Conservation (phyloP, 345 rosid species). For the Boechera divaricarpa region DNA sequence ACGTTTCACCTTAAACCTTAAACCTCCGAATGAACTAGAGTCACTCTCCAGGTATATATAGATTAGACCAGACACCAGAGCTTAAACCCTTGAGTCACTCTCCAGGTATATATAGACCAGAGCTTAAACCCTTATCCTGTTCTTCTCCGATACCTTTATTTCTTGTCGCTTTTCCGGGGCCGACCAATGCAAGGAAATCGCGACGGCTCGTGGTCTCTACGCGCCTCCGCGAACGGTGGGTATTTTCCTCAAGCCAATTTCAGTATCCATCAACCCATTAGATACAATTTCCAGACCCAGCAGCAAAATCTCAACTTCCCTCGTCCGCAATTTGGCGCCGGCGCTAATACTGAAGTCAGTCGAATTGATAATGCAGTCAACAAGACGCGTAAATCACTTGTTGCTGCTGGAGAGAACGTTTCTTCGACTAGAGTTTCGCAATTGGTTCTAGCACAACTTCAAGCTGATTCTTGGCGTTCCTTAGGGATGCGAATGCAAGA, state of each 20-base stretch:
- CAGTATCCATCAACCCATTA: constrained; percentile 33
- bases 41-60: not conserved
- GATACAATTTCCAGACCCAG: constrained; percentile 38
- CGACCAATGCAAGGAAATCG: constrained; percentile 35
- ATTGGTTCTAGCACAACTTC: constrained; percentile 49
- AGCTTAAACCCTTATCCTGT: constrained; percentile 13
- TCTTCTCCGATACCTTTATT: not conserved
- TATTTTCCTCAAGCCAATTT: constrained; percentile 38
- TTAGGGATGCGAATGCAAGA: constrained; percentile 71
- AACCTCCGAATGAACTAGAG: not conserved
- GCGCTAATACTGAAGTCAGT: constrained; percentile 24
- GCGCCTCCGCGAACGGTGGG: constrained; percentile 14
- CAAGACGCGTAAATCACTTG: constrained; percentile 50
- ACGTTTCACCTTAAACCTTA: constrained; percentile 9
- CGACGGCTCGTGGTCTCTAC: constrained; percentile 34
- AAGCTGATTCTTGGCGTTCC: constrained; percentile 68
- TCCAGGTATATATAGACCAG: not conserved
- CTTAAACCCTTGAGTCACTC: not conserved
- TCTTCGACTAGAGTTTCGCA: constrained; percentile 66
- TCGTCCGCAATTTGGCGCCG: constrained; percentile 31
- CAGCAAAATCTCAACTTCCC: constrained; percentile 43
- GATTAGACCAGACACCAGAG: too few relatives aligned
- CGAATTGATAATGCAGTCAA: constrained; percentile 53
- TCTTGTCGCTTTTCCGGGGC: not conserved
- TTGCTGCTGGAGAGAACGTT: constrained; percentile 53